A percentile compares a stretch with the other conserved stretches of the same genome.
Evolutionary conservation across 768 basidiomycete species (phyloP).

Genomic region (Rhizopogon vesiculosus): DNA sequence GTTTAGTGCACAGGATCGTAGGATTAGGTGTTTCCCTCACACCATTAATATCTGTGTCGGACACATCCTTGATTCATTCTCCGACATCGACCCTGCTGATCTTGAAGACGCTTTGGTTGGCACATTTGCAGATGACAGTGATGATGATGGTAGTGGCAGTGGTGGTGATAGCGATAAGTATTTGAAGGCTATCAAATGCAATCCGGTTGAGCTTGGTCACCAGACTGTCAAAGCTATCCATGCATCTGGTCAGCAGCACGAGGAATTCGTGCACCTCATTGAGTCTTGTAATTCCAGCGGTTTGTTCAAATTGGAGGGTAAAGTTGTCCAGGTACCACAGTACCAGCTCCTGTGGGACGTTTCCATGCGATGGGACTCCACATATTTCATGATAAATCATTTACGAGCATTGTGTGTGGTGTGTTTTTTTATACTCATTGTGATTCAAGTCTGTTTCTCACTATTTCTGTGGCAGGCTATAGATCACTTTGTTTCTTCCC

Average conservation of each 20-base stretch:
- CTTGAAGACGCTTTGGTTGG: constrained; percentile 3
- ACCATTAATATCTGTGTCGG: constrained; percentile 16
- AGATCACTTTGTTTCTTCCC: neutral
- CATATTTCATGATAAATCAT: constrained; percentile 29
- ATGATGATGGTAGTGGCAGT: too few relatives aligned
- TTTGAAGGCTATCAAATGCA: too few relatives aligned
- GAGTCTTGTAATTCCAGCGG: too few relatives aligned
- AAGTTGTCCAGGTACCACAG: too few relatives aligned
- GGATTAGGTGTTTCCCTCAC: constrained; percentile 17
- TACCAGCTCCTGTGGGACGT: too few relatives aligned
- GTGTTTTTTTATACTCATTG: neutral
- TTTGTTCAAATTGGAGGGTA: too few relatives aligned
- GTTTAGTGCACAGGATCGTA: constrained; percentile 8
- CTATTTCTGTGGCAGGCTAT: neutral
- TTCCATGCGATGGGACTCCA: constrained; percentile 26
- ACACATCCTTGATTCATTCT: neutral
- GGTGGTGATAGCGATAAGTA: too few relatives aligned
- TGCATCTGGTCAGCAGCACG: too few relatives aligned
- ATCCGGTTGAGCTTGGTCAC: too few relatives aligned
- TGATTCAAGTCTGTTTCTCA: neutral
- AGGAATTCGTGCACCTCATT: too few relatives aligned
- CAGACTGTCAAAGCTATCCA: too few relatives aligned
- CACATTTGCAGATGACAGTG: constrained; percentile 2
- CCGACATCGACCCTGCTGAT: neutral
- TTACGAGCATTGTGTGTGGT: neutral